These are phyloP conservation scores for Glebionis coronaria DNA, from an alignment of 129 eudicot genomes.

Conservation along the genomic window DNA sequence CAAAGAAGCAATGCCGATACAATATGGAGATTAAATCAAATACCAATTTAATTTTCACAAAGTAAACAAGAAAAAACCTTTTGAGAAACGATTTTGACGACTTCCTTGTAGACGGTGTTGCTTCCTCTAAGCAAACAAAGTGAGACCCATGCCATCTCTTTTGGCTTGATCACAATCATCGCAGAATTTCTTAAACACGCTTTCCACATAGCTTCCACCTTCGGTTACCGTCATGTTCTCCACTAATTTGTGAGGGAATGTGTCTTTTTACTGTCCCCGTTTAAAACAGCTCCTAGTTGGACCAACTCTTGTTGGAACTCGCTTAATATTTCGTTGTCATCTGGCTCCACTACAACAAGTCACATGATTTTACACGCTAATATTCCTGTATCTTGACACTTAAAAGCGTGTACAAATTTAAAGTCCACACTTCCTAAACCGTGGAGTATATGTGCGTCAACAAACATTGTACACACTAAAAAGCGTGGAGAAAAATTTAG, in stretches of 20 bases:
- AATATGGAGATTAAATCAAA: not conserved
- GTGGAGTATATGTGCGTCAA: too few relatives aligned
- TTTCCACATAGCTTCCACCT: slow-evolving; percentile 48
- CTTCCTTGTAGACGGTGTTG: slow-evolving; percentile 15
- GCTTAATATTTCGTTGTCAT: slow-evolving; percentile 48
- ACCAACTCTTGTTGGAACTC: slow-evolving; percentile 84
- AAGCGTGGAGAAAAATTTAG: too few relatives aligned
- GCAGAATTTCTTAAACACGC: slow-evolving; percentile 49
- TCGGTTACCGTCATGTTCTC: slow-evolving; percentile 61
- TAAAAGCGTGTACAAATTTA: too few relatives aligned
- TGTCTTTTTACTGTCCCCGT: slow-evolving; percentile 55
- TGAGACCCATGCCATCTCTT: slow-evolving; percentile 48
- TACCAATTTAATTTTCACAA: slow-evolving; percentile 38
- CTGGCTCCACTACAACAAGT: too few relatives aligned
- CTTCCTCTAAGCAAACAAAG: slow-evolving; percentile 35
- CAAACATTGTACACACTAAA: too few relatives aligned
- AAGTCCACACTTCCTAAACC: too few relatives aligned
- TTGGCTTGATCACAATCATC: slow-evolving; percentile 59
- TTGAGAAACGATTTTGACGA: slow-evolving; percentile 25
- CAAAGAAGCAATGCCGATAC: slow-evolving; percentile 15
- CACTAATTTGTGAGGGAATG: slow-evolving; percentile 46
- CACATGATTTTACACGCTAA: too few relatives aligned
- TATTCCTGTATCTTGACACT: too few relatives aligned
- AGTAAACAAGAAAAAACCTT: slow-evolving; percentile 53
- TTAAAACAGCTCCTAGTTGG: slow-evolving; percentile 57